Evolutionary conservation across 106 monocot genomes (phyloP).

Genomic region (Allium fistulosum): DNA sequence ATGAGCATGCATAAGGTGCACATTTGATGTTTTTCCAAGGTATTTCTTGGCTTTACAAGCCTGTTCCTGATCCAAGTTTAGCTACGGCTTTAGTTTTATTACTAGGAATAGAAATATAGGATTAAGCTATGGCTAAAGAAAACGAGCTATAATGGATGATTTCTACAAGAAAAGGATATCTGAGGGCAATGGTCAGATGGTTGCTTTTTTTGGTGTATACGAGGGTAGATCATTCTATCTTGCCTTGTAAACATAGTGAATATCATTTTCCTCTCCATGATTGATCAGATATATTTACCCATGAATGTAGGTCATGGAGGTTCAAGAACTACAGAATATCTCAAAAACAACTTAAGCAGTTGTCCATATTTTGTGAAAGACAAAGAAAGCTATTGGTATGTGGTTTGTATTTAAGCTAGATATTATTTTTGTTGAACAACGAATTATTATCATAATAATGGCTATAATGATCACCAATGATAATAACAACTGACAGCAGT

Average conservation of each 20-base stretch:
- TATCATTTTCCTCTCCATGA: background rate
- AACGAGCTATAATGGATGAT: slow-evolving; percentile 75
- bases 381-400: slow-evolving; percentile 61
- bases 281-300: background rate
- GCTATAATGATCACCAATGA: too few relatives aligned
- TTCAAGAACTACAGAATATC: slow-evolving; percentile 45
- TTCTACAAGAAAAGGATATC: slow-evolving; percentile 48
- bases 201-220: slow-evolving; percentile 73
- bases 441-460: too few relatives aligned
- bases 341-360: slow-evolving; percentile 48
- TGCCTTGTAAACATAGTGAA: background rate
- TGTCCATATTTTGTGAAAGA: slow-evolving; percentile 58
- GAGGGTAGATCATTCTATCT: slow-evolving; percentile 32
- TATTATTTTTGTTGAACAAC: too few relatives aligned
- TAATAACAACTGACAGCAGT: too few relatives aligned
- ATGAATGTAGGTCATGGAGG: slow-evolving; percentile 53
- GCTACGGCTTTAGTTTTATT: too few relatives aligned
- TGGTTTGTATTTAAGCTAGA: slow-evolving; percentile 16
- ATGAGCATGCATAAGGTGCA: too few relatives aligned
- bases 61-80: too few relatives aligned
- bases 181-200: slow-evolving; percentile 55
- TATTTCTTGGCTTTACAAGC: too few relatives aligned
- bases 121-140: slow-evolving; percentile 71
- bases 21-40: too few relatives aligned
- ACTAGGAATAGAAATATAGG: background rate